Evolutionary conservation across 2,329 filamentous ascomycete species (phyloP).

Genomic region (Lojkania enalia): DNA sequence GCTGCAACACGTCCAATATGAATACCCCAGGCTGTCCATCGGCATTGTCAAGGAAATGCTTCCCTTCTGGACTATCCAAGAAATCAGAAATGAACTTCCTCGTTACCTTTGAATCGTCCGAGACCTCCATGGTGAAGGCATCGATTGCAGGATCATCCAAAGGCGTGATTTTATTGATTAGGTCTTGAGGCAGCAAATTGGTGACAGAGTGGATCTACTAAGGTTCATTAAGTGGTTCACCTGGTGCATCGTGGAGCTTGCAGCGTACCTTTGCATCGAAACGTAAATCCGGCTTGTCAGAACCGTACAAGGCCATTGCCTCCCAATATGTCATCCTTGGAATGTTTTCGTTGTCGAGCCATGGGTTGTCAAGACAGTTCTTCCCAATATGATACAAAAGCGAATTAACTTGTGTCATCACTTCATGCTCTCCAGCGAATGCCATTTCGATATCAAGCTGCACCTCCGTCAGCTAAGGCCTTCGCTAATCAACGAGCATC

Average conservation of each 20-base stretch:
- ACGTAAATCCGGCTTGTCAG: conserved; percentile 89
- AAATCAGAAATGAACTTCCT: conserved; percentile 68
- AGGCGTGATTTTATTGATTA: conserved; percentile 74
- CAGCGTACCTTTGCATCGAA: conserved; percentile 66
- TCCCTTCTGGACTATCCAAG: conserved; percentile 66
- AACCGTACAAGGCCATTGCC: conserved; percentile 79
- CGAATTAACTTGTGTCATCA: conserved; percentile 63
- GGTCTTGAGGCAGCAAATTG: conserved; percentile 62
- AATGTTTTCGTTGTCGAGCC: conserved; percentile 50
- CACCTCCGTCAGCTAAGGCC: background rate
- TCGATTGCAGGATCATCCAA: conserved; percentile 73
- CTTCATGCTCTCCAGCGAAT: conserved; percentile 72
- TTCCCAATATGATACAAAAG: conserved; percentile 48
- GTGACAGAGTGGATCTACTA: conserved; percentile 67
- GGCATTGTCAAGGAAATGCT: conserved; percentile 66
- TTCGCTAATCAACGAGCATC: conserved; percentile 2
- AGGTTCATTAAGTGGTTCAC: conserved; percentile 24
- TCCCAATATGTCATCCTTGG: conserved; percentile 69
- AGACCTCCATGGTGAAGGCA: conserved; percentile 68
- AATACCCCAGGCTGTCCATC: conserved; percentile 81
- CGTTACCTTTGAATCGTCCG: conserved; percentile 57
- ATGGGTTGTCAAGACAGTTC: background rate
- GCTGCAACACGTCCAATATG: conserved; percentile 71
- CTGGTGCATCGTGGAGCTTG: background rate
- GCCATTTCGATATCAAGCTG: conserved; percentile 93